Base-by-base conservation (phyloP, 345 rosid genomes). In the Salix exigua region DNA sequence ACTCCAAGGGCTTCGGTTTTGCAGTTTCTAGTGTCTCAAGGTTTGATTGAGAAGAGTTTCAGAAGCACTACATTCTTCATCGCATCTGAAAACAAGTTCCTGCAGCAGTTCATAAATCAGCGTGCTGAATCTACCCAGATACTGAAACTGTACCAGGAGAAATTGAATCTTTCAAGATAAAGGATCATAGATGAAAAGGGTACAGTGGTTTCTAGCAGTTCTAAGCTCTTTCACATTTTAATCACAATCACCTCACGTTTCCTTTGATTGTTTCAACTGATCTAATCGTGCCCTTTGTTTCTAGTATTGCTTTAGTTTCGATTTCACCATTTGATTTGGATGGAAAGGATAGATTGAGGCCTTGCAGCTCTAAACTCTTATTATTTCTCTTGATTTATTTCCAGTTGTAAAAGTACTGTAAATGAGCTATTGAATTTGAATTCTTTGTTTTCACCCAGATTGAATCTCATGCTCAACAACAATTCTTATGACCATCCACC, bases 1-100 rank as follows among this genome's bases (percentile, higher is more conserved):
- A 2, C 66, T 66, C 71, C 77, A 74, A 74, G 77, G 25, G 70
- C 30, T 25, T 51, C 50, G n/a, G 64, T 65, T 65, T 46, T 65
- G 33, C 31, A 74, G 2, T 65, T 19, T 31, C 63, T 65, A 26
- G 51, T 68, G 18, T 65, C 77, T 19, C 66, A 65, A 66, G 77
- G 71, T 65, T 50, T 64, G 71, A 19, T 74, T 11, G 19, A 64
- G 67, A 25, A 28, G 67, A 28, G 35, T 64, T 28, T 64, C 35
- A 64, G 67, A 25, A 14, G 18, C 35, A 25, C 35, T 1, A 64
- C 35, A 14, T n/a, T 64, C 19, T 64, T 64, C 18, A 64, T 25
- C 11, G 18, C 18, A 28, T 28, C 67, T 25, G 35, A 64, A 28
- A 16, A 25, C 11, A 14, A 14, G 35, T 64, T 64, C 35, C 35